phyloP scores from a whole-genome alignment of 768 basidiomycete species.

The Phanerochaete carnosa region DNA sequence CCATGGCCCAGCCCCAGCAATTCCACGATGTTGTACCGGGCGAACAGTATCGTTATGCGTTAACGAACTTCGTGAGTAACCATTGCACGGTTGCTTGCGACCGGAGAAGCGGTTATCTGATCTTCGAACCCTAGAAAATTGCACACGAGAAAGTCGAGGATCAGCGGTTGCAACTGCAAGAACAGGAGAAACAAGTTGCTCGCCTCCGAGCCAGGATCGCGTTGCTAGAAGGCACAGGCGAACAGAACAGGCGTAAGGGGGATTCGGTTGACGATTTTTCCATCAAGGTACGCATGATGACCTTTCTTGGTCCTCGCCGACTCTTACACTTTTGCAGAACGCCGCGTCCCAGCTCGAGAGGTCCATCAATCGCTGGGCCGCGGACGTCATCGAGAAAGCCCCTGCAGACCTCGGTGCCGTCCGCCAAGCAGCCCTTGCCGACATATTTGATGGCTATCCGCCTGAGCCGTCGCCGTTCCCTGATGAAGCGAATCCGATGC shows the following conservation, averaged over 20 bases:
- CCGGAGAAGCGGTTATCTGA: constrained; percentile 2
- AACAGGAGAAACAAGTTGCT: constrained; percentile 82
- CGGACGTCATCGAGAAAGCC: constrained; percentile 61
- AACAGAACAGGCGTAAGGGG: constrained; percentile 14
- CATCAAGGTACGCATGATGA: constrained; percentile 56
- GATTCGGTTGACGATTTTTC: constrained; percentile 85
- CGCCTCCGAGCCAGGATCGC: constrained; percentile 66
- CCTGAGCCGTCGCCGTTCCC: constrained; percentile 32
- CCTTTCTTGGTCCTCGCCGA: neutral
- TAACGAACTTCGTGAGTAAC: constrained; percentile 64
- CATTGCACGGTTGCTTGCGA: neutral
- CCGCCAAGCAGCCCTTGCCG: constrained; percentile 55
- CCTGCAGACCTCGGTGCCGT: constrained; percentile 51
- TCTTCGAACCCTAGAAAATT: constrained; percentile 50
- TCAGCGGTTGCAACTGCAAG: constrained; percentile 73
- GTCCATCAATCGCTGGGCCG: constrained; percentile 84
- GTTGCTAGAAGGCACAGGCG: constrained; percentile 64
- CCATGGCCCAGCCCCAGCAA: constrained; percentile 13
- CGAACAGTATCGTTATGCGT: constrained; percentile 79
- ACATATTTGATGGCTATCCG: constrained; percentile 53
- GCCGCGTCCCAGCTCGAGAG: constrained; percentile 80
- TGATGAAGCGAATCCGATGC: constrained; percentile 47
- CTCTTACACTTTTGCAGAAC: constrained; percentile 44
- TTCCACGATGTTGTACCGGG: constrained; percentile 33
- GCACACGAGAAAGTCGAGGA: constrained; percentile 89